Evolutionary conservation across 805 yeast genomes (phyloP).

Genomic region (Citeromyces nyonsensis): DNA sequence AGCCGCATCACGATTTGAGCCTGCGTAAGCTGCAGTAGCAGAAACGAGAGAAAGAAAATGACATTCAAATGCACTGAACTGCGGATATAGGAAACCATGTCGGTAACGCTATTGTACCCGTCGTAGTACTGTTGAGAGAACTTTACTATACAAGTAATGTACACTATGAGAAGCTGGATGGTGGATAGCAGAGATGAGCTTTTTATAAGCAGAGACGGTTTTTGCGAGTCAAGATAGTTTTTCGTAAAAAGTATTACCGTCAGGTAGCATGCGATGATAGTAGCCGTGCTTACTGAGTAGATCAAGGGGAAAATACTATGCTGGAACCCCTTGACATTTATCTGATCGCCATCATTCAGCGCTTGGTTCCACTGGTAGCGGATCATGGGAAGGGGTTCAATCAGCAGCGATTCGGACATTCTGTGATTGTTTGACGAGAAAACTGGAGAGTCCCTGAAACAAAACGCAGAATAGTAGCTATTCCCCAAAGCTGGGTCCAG

Average conservation of each 20-base stretch:
- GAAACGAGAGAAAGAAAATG: slow-evolving; percentile 40
- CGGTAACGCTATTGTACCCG: slow-evolving; percentile 22
- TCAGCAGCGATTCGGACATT: neutral
- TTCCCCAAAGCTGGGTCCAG: neutral
- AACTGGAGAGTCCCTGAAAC: slow-evolving; percentile 8
- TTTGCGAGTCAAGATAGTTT: slow-evolving; percentile 30
- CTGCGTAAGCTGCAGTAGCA: slow-evolving; percentile 49
- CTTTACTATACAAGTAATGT: slow-evolving; percentile 27
- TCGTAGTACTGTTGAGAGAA: slow-evolving; percentile 34
- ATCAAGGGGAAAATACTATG: slow-evolving; percentile 47
- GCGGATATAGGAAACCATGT: slow-evolving; percentile 26
- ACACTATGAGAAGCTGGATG: slow-evolving; percentile 33
- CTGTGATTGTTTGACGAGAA: slow-evolving; percentile 7
- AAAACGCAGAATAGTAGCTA: slow-evolving; percentile 2
- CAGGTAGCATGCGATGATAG: slow-evolving; percentile 46
- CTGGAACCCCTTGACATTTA: slow-evolving; percentile 19
- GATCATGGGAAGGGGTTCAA: slow-evolving; percentile 1
- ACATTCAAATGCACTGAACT: slow-evolving; percentile 27
- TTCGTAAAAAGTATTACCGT: slow-evolving; percentile 52
- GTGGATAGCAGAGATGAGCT: slow-evolving; percentile 36
- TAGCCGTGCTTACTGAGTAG: slow-evolving; percentile 46
- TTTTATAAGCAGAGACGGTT: slow-evolving; percentile 36
- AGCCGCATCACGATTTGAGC: slow-evolving; percentile 57
- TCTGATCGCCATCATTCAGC: slow-evolving; percentile 1
- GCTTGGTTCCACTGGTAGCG: neutral